Evolutionary conservation across 352 stramenopile species (phyloP).

Genomic region (Phytophthora hibernalis): DNA sequence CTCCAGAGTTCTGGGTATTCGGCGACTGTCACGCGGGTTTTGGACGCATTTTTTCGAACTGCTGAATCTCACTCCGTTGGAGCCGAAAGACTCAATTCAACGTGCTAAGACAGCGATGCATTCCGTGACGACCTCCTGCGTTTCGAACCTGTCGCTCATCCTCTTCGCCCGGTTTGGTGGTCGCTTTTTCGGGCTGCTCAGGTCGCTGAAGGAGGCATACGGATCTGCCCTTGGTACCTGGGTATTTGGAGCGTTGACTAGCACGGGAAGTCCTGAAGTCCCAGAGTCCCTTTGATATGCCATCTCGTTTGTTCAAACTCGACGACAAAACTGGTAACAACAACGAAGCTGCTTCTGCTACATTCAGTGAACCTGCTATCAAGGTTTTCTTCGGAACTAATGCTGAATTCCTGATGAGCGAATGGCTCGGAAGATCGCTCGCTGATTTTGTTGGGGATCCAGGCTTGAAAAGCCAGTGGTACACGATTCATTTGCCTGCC

Average conservation of each 20-base stretch:
- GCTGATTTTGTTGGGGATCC: slow-evolving; percentile 17
- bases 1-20: slow-evolving; percentile 31
- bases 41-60: slow-evolving; percentile 44
- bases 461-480: slow-evolving; percentile 8
- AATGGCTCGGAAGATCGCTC: slow-evolving; percentile 31
- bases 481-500: slow-evolving; percentile 25
- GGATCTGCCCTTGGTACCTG: background rate
- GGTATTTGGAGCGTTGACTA: background rate
- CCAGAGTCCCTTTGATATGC: slow-evolving; percentile 13
- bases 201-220: slow-evolving; percentile 28
- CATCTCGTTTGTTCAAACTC: background rate
- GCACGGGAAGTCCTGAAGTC: background rate
- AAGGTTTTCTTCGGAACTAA: slow-evolving; percentile 23
- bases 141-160: slow-evolving; percentile 39
- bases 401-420: slow-evolving; percentile 32
- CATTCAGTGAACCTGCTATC: slow-evolving; percentile 4
- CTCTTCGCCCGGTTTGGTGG: slow-evolving; percentile 49
- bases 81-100: slow-evolving; percentile 19
- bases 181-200: slow-evolving; percentile 27
- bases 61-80: slow-evolving; percentile 29
- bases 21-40: slow-evolving; percentile 13
- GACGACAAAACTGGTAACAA: background rate
- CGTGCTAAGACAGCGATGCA: slow-evolving; percentile 42
- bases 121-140: slow-evolving; percentile 1
- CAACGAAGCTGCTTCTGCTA: background rate